Base-by-base conservation (phyloP, 495 filamentous ascomycete species). In the Chaetomidium leptoderma region DNA sequence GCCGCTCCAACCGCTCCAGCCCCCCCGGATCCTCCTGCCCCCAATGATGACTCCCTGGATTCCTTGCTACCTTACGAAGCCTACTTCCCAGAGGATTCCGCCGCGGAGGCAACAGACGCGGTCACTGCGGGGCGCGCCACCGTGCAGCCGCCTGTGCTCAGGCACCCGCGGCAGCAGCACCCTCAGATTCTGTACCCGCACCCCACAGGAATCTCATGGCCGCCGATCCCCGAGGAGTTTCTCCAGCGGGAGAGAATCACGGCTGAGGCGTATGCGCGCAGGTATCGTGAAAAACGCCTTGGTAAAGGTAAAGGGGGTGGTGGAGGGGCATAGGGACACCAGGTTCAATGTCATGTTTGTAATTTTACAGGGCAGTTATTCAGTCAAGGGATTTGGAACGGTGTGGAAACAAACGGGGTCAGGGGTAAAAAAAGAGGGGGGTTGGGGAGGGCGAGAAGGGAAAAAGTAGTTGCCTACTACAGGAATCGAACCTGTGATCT, bases 401-500 rank as follows among this genome's bases (percentile, higher is more conserved):
- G n/a, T 2, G 37, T 21, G 46, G 17, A 17, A 13, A 16, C 11
- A 19, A 3, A 11, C 4, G 10, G n/a, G 14, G 24, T n/a, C 33
- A 10, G 21, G 19, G 33, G 35, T 8, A 42, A 53, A 42, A 29
- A 23, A 17, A 29, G 24, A 8, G 47, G 13, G 0, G 4, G 10
- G 2, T 6, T 10, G 19, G 11, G 6, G 4, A 23, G 24, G 13
- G 14, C 1, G 1, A 24, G n/a, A 30, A 36, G 13, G 1, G 33
- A 55, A 60, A 60, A 61, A 56, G 30, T 14, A 30, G 45, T 66
- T n/a, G 62, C 64, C 64, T 64, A 57, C 56, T 64, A 64, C 64
- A 59, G 64, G 64, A 66, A 64, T 66, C 58, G 64, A 66, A 66
- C 64, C 64, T 62, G 64, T 64, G 64, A 66, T 66, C 64, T 66